These are phyloP conservation scores for Mortierella sp. DNA, from an alignment of 371 early-diverging fungal genomes.

Conservation along the genomic window DNA sequence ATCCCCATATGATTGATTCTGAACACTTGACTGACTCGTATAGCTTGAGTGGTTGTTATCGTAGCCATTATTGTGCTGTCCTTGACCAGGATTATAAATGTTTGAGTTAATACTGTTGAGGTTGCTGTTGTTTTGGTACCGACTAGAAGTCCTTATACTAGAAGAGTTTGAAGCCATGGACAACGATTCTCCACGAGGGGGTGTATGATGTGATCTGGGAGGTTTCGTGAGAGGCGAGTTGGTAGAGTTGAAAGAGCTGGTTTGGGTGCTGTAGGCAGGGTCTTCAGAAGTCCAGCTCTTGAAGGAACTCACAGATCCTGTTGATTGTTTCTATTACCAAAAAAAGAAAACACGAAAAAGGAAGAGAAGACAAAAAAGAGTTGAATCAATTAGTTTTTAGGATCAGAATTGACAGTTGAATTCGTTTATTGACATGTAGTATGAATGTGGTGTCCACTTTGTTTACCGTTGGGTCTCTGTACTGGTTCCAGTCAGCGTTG, in stretches of 20 bases:
- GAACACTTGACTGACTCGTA: slow-evolving; percentile 9
- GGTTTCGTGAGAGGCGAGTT: slow-evolving; percentile 3
- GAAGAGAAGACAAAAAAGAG: slow-evolving; percentile 4
- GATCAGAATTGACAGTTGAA: not conserved
- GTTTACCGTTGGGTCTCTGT: slow-evolving; percentile 38
- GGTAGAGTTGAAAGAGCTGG: slow-evolving; percentile 21
- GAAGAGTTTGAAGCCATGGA: slow-evolving; percentile 5
- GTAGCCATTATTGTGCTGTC: slow-evolving; percentile 3
- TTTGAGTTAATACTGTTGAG: slow-evolving; percentile 7
- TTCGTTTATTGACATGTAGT: not conserved
- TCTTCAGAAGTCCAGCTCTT: slow-evolving; percentile 44
- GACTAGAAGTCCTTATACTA: not conserved
- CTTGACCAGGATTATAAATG: slow-evolving; percentile 4
- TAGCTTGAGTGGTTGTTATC: slow-evolving; percentile 8
- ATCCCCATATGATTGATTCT: slow-evolving; percentile 8
- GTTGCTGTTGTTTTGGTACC: slow-evolving; percentile 20
- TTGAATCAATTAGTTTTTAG: slow-evolving; percentile 1
- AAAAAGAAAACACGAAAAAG: not conserved
- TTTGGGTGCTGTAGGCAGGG: slow-evolving; percentile 31
- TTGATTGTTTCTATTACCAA: slow-evolving; percentile 29
- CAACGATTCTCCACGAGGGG: slow-evolving; percentile 16
- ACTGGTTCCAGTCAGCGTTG: slow-evolving; percentile 33
- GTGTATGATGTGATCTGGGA: slow-evolving; percentile 8
- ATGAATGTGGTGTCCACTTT: slow-evolving; percentile 7
- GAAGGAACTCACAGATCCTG: slow-evolving; percentile 29